Conservation (phyloP, 768 basidiomycete genomes). For the Serendipita indica region DNA sequence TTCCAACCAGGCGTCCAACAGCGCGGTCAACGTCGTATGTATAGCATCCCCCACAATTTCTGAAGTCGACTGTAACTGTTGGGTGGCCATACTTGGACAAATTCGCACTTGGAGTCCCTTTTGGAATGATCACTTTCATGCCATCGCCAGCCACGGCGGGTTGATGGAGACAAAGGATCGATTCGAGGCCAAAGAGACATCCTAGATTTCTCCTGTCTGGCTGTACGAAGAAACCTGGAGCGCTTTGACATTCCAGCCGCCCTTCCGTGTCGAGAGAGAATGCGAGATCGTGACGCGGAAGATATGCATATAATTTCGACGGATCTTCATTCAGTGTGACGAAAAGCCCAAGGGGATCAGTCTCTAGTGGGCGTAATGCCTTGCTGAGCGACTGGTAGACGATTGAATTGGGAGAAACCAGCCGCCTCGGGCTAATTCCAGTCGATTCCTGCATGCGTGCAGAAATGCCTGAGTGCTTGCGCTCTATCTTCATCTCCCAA, state of each 20-base stretch:
- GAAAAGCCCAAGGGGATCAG: background rate
- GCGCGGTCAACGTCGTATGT: conserved; percentile 21
- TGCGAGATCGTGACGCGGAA: background rate
- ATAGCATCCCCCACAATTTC: conserved; percentile 16
- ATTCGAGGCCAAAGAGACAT: conserved; percentile 25
- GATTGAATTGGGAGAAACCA: background rate
- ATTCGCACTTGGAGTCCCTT: conserved; percentile 8
- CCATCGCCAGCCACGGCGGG: conserved; percentile 19
- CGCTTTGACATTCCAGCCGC: background rate
- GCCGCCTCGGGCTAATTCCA: background rate
- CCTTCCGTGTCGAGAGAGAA: background rate
- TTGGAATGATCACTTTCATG: conserved; percentile 16
- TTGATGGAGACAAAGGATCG: conserved; percentile 28
- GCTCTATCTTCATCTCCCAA: background rate
- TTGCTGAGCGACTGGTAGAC: background rate
- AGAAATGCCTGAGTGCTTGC: too few species aligned
- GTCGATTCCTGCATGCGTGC: background rate
- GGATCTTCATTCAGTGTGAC: background rate
- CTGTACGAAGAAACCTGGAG: background rate
- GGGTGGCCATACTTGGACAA: conserved; percentile 11
- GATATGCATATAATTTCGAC: background rate
- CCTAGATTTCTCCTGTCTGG: background rate
- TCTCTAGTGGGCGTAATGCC: background rate
- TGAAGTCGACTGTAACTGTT: conserved; percentile 6
- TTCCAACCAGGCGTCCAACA: conserved; percentile 22